Base-by-base conservation (phyloP, 371 early-diverging fungal genomes). In the Lichtheimia hyalospora region DNA sequence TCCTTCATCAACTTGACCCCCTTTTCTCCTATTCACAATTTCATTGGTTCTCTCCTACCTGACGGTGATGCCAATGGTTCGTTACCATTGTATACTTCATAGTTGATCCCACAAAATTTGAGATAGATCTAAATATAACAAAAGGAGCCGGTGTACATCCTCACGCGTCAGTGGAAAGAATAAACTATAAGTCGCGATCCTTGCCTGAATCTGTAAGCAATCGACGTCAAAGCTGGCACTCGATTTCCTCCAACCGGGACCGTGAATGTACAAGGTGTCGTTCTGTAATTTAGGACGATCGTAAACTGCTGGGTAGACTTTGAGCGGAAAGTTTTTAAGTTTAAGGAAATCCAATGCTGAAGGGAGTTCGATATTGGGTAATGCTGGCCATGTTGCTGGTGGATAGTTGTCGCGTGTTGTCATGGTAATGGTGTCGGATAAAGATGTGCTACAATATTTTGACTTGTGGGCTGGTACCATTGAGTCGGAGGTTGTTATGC, bases 321-420 rank as follows among this genome's bases (percentile, higher is more conserved):
- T 75, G 21, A 75, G 64, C 13, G 81, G 81, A 53, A 81, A 77
- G 28, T 67, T 66, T 39, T 75, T 76, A 1, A 79, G 57, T 50
- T 79, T 79, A 7, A 79, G 58, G 56, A 76, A 76, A n/a, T 75
- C 69, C 8, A 79, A 58, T 25, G 54, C 75, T 1, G 73, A 54
- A 25, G 80, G 80, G 3, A 79, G 52, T 40, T 79, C 72, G 5
- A 79, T 24, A 0, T 63, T 68, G 13, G 79, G 79, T 39, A 79
- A 61, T 44, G 63, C 66, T 51, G 75, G 64, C 88, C 60, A 99
- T 97, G 73, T 97, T 96, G 58, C 96, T 96, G 56, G 44, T 41
- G 58, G 98, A 97, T 81, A 46, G 21, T 21, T 46, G 18, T 46
- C 46, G 46, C 46, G 46, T 46, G 46, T 18, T 18, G 46, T 46